Evolutionary conservation across 345 rosid species (phyloP).

Genomic region (Reutealis trisperma): DNA sequence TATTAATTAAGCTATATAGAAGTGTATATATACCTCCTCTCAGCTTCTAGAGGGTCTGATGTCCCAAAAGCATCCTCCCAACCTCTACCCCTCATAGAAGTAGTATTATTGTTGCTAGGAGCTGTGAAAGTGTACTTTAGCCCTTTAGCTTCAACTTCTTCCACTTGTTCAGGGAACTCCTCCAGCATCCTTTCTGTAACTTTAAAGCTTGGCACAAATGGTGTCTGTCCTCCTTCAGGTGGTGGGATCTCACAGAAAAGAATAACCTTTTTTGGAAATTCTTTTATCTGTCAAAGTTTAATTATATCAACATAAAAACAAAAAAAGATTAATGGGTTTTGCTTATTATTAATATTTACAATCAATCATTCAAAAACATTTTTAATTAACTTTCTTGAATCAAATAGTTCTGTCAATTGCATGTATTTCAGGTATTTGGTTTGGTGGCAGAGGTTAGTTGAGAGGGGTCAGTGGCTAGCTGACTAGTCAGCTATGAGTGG

Average conservation of each 20-base stretch:
- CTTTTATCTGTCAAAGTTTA: slow-evolving; percentile 42
- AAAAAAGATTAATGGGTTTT: background rate
- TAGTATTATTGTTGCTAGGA: slow-evolving; percentile 35
- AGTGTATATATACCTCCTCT: slow-evolving; percentile 37
- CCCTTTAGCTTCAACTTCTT: slow-evolving; percentile 61
- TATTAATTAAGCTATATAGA: no score
- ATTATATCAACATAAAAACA: background rate
- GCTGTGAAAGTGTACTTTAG: slow-evolving; percentile 49
- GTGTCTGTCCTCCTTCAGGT: slow-evolving; percentile 68
- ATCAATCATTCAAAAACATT: background rate
- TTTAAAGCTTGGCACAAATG: slow-evolving; percentile 68
- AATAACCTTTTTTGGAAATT: slow-evolving; percentile 46
- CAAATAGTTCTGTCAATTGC: no score
- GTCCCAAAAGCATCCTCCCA: slow-evolving; percentile 69
- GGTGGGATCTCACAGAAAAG: slow-evolving; percentile 67
- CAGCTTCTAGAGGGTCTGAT: slow-evolving; percentile 49
- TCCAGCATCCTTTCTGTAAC: slow-evolving; percentile 57
- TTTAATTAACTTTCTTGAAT: background rate
- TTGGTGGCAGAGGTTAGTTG: no score
- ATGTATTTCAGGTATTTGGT: no score
- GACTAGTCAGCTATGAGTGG: no score
- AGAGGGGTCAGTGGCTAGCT: no score
- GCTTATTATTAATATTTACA: background rate
- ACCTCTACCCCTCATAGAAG: slow-evolving; percentile 68
- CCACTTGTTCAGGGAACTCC: slow-evolving; percentile 60